These are phyloP conservation scores for Lantana camara DNA, from an alignment of 257 asterid species.

Conservation along the genomic window DNA sequence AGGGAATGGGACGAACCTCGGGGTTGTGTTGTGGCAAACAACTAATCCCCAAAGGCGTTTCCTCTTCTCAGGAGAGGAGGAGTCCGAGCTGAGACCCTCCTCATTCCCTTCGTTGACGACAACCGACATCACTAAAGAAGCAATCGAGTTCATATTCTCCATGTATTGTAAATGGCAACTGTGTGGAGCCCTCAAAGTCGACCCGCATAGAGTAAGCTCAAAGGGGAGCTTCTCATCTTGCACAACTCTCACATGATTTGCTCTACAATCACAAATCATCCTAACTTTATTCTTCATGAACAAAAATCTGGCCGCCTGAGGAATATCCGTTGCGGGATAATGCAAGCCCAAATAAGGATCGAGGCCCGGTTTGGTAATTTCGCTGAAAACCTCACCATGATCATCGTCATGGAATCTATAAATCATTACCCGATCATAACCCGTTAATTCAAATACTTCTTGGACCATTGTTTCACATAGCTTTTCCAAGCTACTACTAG, in stretches of 20 bases:
- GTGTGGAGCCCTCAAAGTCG: slow-evolving; percentile 92
- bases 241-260: slow-evolving; percentile 70
- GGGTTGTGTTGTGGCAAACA: slow-evolving; percentile 89
- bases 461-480: slow-evolving; percentile 91
- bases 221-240: slow-evolving; percentile 81
- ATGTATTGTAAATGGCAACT: slow-evolving; percentile 88
- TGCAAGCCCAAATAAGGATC: slow-evolving; percentile 92
- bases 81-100: slow-evolving; percentile 43
- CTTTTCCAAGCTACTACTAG: slow-evolving; percentile 83
- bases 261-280: slow-evolving; percentile 91
- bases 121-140: slow-evolving; percentile 94
- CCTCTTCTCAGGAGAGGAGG: slow-evolving; percentile 57
- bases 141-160: slow-evolving; percentile 94
- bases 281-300: slow-evolving; percentile 97
- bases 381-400: slow-evolving; percentile 92
- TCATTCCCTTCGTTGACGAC: slow-evolving; percentile 85
- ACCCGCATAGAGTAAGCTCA: slow-evolving; percentile 88
- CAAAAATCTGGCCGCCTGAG: slow-evolving; percentile 93
- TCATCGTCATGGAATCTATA: slow-evolving; percentile 95
- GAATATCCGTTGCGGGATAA: slow-evolving; percentile 96
- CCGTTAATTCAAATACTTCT: slow-evolving; percentile 94
- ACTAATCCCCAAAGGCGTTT: slow-evolving; percentile 94
- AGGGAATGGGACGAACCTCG: slow-evolving; percentile 96
- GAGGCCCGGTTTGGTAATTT: slow-evolving; percentile 82
- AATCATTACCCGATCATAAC: slow-evolving; percentile 91